phyloP scores from a whole-genome alignment of 2,329 filamentous ascomycete species.

The Aspergillus pseudotamarii region DNA sequence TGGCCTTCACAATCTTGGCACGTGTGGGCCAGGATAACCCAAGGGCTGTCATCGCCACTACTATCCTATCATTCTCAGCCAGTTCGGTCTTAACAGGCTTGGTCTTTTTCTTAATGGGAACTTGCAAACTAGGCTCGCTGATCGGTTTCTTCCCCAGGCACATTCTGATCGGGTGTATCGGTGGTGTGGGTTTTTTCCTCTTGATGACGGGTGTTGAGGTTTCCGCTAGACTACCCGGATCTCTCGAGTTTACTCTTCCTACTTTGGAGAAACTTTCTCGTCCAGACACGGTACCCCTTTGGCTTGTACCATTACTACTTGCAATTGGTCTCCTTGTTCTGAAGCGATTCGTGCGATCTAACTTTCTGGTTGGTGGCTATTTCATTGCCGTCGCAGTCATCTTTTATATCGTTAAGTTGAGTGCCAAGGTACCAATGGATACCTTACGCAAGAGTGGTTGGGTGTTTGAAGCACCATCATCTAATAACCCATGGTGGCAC shows the following conservation, averaged over 20 bases:
- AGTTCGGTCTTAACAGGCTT: slow-evolving; percentile 89
- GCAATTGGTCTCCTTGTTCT: slow-evolving; percentile 75
- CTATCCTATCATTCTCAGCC: slow-evolving; percentile 85
- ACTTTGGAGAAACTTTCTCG: slow-evolving; percentile 76
- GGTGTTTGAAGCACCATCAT: slow-evolving; percentile 86
- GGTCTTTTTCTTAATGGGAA: slow-evolving; percentile 89
- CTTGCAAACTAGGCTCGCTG: slow-evolving; percentile 83
- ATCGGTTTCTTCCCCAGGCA: slow-evolving; percentile 97
- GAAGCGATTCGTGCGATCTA: slow-evolving; percentile 75
- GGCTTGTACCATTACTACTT: slow-evolving; percentile 77
- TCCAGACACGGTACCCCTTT: slow-evolving; percentile 75
- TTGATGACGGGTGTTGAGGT: slow-evolving; percentile 91
- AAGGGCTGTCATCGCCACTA: slow-evolving; percentile 88
- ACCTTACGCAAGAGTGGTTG: slow-evolving; percentile 74
- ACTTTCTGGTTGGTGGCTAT: slow-evolving; percentile 83
- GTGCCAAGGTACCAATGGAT: slow-evolving; percentile 66
- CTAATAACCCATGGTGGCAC: slow-evolving; percentile 91
- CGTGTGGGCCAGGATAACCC: slow-evolving; percentile 78
- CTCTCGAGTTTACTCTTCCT: slow-evolving; percentile 75
- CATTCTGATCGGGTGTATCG: slow-evolving; percentile 95
- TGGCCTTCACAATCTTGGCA: slow-evolving; percentile 85
- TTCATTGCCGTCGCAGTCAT: slow-evolving; percentile 78
- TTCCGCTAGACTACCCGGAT: slow-evolving; percentile 83
- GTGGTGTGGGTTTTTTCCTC: slow-evolving; percentile 94
- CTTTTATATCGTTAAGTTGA: slow-evolving; percentile 49